Conservation (phyloP, 345 rosid genomes). For the Populus pruinosa region DNA sequence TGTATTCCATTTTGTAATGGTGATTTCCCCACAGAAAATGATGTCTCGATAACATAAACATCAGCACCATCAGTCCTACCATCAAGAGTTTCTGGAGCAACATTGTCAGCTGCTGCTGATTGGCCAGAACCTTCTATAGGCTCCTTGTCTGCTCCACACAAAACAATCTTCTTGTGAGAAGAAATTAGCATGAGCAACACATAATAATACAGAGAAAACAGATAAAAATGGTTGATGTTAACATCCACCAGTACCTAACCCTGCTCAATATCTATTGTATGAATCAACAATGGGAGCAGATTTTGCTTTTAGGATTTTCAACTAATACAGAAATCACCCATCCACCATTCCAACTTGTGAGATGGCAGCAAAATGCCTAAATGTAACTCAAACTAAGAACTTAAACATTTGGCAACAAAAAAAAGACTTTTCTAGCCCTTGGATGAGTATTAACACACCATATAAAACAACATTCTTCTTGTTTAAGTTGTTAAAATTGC, state of each 20-base stretch:
- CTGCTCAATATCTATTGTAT: not conserved
- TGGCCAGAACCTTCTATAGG: constrained; percentile 28
- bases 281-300: not conserved
- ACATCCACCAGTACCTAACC: not conserved
- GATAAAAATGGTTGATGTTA: not conserved
- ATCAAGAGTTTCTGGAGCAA: constrained; percentile 18
- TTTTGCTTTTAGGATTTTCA: not conserved
- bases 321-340: not conserved
- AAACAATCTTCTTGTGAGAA: not conserved
- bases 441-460: too few relatives aligned
- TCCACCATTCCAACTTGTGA: not conserved
- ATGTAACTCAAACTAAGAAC: not conserved
- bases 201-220: not conserved
- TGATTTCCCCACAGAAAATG: constrained; percentile 52
- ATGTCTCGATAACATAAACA: constrained; percentile 35
- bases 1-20: constrained; percentile 46
- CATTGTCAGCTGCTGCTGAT: constrained; percentile 14
- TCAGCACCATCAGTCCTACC: constrained; percentile 33
- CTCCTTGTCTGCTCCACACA: constrained; percentile 23
- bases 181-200: not conserved
- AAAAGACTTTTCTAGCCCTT: not conserved
- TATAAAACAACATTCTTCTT: not conserved
- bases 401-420: not conserved
- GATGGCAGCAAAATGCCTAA: not conserved
- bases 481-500: not conserved